These are phyloP conservation scores for Sodiomyces alkalinus DNA, from an alignment of 2,329 filamentous ascomycete species.

Conservation along the genomic window DNA sequence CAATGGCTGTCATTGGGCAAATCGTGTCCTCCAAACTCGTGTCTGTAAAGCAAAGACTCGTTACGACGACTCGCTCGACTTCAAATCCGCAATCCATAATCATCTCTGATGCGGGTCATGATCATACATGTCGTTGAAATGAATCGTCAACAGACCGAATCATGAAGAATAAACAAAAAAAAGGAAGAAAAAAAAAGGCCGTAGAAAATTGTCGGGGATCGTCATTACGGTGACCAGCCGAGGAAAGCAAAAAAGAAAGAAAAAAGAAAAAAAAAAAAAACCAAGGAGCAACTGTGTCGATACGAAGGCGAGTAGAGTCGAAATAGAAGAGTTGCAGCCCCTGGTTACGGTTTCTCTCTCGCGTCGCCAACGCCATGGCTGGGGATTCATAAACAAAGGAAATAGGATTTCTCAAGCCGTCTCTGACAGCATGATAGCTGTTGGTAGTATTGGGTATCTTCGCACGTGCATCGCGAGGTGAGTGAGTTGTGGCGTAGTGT, in stretches of 20 bases:
- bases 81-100: background rate
- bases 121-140: constrained; percentile 10
- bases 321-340: too few species aligned
- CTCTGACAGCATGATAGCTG: too few species aligned
- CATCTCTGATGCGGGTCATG: background rate
- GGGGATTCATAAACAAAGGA: constrained; percentile 9
- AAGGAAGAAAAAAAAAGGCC: constrained; percentile 9
- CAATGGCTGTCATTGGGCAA: too few species aligned
- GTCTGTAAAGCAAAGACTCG: background rate
- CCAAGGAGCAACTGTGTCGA: too few species aligned
- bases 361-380: constrained; percentile 10
- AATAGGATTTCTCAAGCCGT: too few species aligned
- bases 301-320: too few species aligned
- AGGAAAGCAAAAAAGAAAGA: constrained; percentile 1
- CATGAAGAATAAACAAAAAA: too few species aligned
- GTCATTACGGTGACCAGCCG: constrained; percentile 8
- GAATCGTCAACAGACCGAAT: constrained; percentile 5
- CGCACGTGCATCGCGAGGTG: too few species aligned
- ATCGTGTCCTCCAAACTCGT: too few species aligned
- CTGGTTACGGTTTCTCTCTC: too few species aligned
- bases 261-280: constrained; percentile 5
- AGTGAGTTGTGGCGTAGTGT: too few species aligned
- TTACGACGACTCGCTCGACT: background rate
- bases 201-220: constrained; percentile 8
- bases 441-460: too few species aligned